A percentile compares a stretch with the other conserved stretches of the same genome.
Conservation (phyloP, 2,329 filamentous ascomycete genomes). For the Penicillium sp. region DNA sequence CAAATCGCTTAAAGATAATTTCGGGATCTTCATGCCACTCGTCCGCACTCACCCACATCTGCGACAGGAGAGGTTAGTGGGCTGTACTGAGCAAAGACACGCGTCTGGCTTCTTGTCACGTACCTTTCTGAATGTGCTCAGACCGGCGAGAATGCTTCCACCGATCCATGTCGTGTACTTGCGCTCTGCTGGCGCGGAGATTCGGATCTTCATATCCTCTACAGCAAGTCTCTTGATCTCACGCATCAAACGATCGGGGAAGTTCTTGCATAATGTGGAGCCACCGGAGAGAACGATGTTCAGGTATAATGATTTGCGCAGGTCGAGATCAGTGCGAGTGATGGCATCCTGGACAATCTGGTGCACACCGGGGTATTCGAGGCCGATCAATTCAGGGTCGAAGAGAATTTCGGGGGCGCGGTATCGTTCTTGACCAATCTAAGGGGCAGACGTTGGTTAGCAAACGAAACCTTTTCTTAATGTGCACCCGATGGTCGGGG, state of each 20-base stretch:
- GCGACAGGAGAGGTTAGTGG: constrained; percentile 6
- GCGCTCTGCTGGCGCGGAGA: constrained; percentile 92
- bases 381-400: constrained; percentile 91
- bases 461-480: no score
- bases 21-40: constrained; percentile 99
- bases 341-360: constrained; percentile 98
- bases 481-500: no score
- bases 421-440: constrained; percentile 92
- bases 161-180: constrained; percentile 99
- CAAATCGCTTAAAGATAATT: constrained; percentile 97
- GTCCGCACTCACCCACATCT: constrained; percentile 99
- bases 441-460: no score
- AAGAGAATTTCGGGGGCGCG: constrained; percentile 95
- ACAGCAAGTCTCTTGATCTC: constrained; percentile 91
- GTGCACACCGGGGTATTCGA: constrained; percentile 94
- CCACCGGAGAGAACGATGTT: constrained; percentile 97
- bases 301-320: constrained; percentile 86
- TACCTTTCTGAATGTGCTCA: constrained; percentile 98
- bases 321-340: constrained; percentile 87
- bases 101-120: constrained; percentile 19
- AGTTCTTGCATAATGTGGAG: constrained; percentile 92
- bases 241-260: constrained; percentile 83
- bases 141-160: constrained; percentile 88
- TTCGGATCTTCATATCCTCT: constrained; percentile 99
- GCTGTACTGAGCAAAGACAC: background rate